Conservation (phyloP, 208 protist species). For the Crithidia acanthocephali region DNA sequence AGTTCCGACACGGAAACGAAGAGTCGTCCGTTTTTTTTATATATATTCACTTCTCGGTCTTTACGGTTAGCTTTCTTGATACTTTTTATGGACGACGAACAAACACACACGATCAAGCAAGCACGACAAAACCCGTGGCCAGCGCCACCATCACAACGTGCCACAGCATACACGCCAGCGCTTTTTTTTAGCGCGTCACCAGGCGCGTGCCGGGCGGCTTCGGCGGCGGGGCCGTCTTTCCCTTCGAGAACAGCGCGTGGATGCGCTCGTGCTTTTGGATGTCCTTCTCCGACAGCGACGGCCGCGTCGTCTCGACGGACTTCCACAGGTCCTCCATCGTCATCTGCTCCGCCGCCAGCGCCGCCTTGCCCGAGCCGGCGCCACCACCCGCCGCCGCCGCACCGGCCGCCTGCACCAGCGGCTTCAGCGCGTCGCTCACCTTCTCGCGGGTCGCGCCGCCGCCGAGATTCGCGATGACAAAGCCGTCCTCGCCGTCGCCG, state of each 20-base stretch:
- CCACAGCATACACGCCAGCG: background rate
- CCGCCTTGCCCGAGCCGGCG: slow-evolving; percentile 4
- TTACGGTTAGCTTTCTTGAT: no score
- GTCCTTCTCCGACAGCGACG: slow-evolving; percentile 67
- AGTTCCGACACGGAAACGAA: no score
- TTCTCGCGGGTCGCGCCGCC: slow-evolving; percentile 66
- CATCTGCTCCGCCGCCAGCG: slow-evolving; percentile 32
- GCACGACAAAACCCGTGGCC: no score
- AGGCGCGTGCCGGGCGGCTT: slow-evolving; percentile 52
- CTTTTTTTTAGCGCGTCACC: slow-evolving; percentile 35
- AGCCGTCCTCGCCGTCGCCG: slow-evolving; percentile 34
- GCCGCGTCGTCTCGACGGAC: slow-evolving; percentile 56
- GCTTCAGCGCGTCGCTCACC: slow-evolving; percentile 59
- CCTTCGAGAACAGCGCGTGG: slow-evolving; percentile 66
- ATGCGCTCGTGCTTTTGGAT: slow-evolving; percentile 74
- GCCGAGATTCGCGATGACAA: slow-evolving; percentile 59
- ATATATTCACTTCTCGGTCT: background rate
- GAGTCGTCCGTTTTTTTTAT: no score
- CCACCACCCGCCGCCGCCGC: slow-evolving; percentile 2
- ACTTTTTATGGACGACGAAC: no score
- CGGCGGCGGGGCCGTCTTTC: slow-evolving; percentile 32
- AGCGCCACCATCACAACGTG: background rate
- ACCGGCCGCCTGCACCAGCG: slow-evolving; percentile 12
- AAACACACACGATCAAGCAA: background rate
- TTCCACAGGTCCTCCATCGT: slow-evolving; percentile 56